Evolutionary conservation across 164 flowering plant species (phyloP).

Genomic region (Annona squamosa): DNA sequence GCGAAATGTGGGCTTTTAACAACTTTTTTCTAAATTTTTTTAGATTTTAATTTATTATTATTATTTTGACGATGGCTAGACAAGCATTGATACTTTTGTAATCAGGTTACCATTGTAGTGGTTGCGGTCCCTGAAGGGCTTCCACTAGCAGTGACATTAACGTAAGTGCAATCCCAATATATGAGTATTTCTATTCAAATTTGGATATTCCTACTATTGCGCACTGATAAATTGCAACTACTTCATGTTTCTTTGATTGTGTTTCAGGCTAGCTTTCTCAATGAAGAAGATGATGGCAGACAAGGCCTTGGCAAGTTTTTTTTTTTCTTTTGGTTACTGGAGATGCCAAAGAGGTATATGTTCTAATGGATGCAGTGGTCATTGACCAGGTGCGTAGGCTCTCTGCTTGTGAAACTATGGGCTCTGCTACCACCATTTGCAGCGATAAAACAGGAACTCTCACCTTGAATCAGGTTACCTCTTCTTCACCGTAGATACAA

Average conservation of each 20-base stretch:
- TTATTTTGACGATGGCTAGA: not conserved
- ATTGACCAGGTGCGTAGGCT: slow-evolving; percentile 31
- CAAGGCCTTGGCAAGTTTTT: slow-evolving; percentile 15
- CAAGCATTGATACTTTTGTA: slow-evolving; percentile 14
- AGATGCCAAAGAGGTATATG: not conserved
- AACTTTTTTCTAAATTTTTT: not conserved
- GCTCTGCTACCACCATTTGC: slow-evolving; percentile 68
- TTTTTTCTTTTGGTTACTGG: not conserved
- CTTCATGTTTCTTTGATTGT: not conserved
- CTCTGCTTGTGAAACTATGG: slow-evolving; percentile 81
- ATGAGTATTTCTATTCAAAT: too few species aligned
- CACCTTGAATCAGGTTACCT: slow-evolving; percentile 60
- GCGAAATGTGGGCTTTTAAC: not conserved
- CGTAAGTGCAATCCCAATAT: not conserved
- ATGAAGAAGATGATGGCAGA: slow-evolving; percentile 33
- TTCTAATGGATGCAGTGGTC: not conserved
- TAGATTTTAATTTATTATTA: not conserved
- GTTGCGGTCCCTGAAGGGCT: slow-evolving; percentile 48
- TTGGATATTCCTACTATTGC: too few species aligned
- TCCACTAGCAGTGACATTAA: slow-evolving; percentile 36
- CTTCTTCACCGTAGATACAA: not conserved
- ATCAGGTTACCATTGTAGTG: slow-evolving; percentile 27
- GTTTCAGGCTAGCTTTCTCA: slow-evolving; percentile 29
- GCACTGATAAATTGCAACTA: too few species aligned
- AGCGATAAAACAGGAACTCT: slow-evolving; percentile 71